Evolutionary conservation across 768 basidiomycete species (phyloP).

Genomic region (Sistotremastrum niveocremeum): DNA sequence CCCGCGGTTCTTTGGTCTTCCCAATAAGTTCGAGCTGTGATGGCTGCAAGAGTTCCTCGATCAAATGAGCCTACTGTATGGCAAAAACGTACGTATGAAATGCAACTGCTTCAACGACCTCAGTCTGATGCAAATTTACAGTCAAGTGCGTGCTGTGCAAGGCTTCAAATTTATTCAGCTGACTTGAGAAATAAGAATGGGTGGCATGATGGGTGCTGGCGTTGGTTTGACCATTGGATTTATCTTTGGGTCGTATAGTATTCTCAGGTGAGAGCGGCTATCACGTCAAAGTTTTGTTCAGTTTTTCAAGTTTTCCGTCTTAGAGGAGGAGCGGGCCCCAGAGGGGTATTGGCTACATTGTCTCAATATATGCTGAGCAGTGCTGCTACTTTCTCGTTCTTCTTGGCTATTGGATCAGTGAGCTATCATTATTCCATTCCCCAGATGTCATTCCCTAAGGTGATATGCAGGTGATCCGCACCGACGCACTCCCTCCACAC

Average conservation of each 20-base stretch:
- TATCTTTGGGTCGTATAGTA: conserved; percentile 89
- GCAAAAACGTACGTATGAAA: conserved; percentile 50
- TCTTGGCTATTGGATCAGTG: conserved; percentile 90
- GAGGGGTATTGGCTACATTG: conserved; percentile 80
- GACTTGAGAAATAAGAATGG: conserved; percentile 49
- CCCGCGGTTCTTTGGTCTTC: too few relatives aligned
- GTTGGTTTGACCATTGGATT: conserved; percentile 96
- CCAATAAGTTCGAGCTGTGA: conserved; percentile 3
- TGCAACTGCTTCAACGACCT: not conserved
- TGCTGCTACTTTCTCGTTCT: conserved; percentile 94
- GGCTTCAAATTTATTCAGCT: conserved; percentile 5
- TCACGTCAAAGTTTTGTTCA: conserved; percentile 2
- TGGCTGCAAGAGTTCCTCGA: conserved; percentile 21
- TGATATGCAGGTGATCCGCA: conserved; percentile 68
- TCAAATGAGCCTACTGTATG: conserved; percentile 49
- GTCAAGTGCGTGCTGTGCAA: conserved; percentile 1
- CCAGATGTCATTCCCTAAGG: conserved; percentile 2
- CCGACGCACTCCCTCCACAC: conserved; percentile 49
- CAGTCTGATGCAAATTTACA: not conserved
- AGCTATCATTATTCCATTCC: conserved; percentile 12
- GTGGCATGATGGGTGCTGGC: conserved; percentile 82
- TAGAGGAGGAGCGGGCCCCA: conserved; percentile 83
- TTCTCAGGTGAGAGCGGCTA: conserved; percentile 51
- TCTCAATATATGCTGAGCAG: conserved; percentile 99
- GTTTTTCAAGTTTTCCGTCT: conserved; percentile 2